A percentile compares a stretch with the other conserved stretches of the same genome.
Evolutionary conservation across 257 asterid species (phyloP).

Genomic region (Gentiana straminea): DNA sequence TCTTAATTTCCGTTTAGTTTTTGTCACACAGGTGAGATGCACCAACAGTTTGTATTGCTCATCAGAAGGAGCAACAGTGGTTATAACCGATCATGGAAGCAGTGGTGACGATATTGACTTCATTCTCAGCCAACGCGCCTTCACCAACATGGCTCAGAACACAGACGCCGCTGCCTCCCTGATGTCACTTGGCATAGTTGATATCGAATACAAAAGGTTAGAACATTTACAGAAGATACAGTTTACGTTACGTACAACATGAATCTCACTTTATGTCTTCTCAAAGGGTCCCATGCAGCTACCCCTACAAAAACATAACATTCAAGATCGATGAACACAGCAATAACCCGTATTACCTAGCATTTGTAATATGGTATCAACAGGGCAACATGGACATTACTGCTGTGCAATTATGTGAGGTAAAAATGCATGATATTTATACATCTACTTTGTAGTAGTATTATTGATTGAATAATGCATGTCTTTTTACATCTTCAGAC

Average conservation of each 20-base stretch:
- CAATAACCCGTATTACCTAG: conserved; percentile 63
- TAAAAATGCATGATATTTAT: conserved; percentile 12
- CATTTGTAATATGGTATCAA: conserved; percentile 68
- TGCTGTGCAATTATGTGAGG: conserved; percentile 84
- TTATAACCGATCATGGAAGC: conserved; percentile 63
- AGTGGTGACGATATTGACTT: conserved; percentile 61
- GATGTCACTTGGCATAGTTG: conserved; percentile 47
- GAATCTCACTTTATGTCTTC: conserved; percentile 5
- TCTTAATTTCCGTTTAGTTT: no score
- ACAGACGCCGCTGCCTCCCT: conserved; percentile 49
- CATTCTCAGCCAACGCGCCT: conserved; percentile 66
- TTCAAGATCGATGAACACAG: conserved; percentile 64
- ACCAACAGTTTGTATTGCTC: conserved; percentile 47
- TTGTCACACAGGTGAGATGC: conserved; percentile 61
- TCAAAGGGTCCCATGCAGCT: conserved; percentile 77
- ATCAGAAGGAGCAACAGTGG: conserved; percentile 52
- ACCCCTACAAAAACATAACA: conserved; percentile 52
- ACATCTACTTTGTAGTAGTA: no score
- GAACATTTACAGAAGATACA: no score
- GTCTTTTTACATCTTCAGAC: conserved; percentile 34
- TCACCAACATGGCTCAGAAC: conserved; percentile 56
- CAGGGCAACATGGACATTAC: conserved; percentile 69
- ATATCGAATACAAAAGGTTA: conserved; percentile 58
- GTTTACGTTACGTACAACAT: no score
- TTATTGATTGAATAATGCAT: no score